These are phyloP conservation scores for Fusarium humuli DNA, from an alignment of 2,329 filamentous ascomycete genomes.

Conservation along the genomic window DNA sequence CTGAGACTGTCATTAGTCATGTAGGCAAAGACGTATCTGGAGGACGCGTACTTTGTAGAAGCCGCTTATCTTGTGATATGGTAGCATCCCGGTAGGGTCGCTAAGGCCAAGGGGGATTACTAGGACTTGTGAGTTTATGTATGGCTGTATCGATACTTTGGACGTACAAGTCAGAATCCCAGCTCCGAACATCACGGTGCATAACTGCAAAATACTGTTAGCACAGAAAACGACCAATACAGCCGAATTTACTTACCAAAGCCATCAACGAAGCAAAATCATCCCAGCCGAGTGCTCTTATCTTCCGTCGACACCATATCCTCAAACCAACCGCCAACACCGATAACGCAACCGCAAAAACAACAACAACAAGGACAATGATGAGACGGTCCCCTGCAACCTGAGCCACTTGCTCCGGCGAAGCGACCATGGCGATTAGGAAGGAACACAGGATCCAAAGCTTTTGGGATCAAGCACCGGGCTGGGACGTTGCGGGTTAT, in stretches of 20 bases:
- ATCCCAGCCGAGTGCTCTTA: slow-evolving; percentile 9
- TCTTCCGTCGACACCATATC: slow-evolving; percentile 18
- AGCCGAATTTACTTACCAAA: slow-evolving; percentile 1
- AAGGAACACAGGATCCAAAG: too few species aligned
- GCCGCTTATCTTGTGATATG: background rate
- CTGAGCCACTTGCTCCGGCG: background rate
- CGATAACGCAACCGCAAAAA: background rate
- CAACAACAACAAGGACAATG: background rate
- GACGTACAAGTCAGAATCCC: slow-evolving; percentile 24
- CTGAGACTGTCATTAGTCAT: slow-evolving; percentile 1
- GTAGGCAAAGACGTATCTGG: too few species aligned
- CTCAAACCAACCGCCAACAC: slow-evolving; percentile 20
- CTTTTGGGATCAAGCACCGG: fast-evolving
- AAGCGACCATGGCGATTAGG: background rate
- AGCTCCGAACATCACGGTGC: slow-evolving; percentile 7
- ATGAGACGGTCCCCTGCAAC: background rate
- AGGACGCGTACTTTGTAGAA: slow-evolving; percentile 10
- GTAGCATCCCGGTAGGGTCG: slow-evolving; percentile 8
- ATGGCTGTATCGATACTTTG: background rate
- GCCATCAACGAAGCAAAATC: slow-evolving; percentile 24
- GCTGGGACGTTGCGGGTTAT: background rate
- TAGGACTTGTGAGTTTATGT: slow-evolving; percentile 3
- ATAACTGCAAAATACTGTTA: slow-evolving; percentile 1
- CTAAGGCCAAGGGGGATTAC: slow-evolving; percentile 32
- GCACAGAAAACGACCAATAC: background rate